Evolutionary conservation across 1,139 yeast species (phyloP), one percentile per base, ranked within the genome.

Genomic region (Saccharomyces uvarum): DNA sequence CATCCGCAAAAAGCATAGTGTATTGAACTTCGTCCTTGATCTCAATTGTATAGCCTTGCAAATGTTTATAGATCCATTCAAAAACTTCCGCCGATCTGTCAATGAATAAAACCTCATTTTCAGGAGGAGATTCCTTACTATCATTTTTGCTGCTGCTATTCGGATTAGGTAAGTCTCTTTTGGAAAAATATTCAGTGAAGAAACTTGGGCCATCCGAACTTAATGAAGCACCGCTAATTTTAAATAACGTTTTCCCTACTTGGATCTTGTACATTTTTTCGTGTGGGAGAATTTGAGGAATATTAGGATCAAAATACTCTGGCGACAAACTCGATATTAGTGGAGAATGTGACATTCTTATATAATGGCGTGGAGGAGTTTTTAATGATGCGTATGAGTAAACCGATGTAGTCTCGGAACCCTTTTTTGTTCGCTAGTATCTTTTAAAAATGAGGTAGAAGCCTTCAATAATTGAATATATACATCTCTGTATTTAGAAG

Each of bases 21-120:
- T 77, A 86, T 54, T 83, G 82, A 50, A 74, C 76, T 54, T 84
- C 95, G 59, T 79, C 74, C 5, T 75, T 73, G 11, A 88, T 75
- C 41, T 77, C 74, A 27, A 88, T 72, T 58, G 81, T 77, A 65
- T 90, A 90, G 0, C 95, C 95, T 69, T 88, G 96, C 33, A 90
- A 71, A 72, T 90, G 96, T 56, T 73, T 67, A 61, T 81, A 81
- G 32, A 90, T 86, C 58, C 76, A 73, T 53, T 82, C 81, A 68
- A 90, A 90, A 0, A 87, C 79, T 3, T 69, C 73, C 0, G 95
- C 86, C n/a, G 85, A 83, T 48, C 97, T 72, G 69, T 90, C 97
- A 51, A 90, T 81, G 62, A 81, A 83, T n/a, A 88, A 68, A 0
- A 77, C 74, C 7, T 59, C 57, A 49, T 79, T 79, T 24, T 73